These are phyloP conservation scores for Epichloe typhina DNA, from an alignment of 2,329 filamentous ascomycete genomes.

Conservation along the genomic window DNA sequence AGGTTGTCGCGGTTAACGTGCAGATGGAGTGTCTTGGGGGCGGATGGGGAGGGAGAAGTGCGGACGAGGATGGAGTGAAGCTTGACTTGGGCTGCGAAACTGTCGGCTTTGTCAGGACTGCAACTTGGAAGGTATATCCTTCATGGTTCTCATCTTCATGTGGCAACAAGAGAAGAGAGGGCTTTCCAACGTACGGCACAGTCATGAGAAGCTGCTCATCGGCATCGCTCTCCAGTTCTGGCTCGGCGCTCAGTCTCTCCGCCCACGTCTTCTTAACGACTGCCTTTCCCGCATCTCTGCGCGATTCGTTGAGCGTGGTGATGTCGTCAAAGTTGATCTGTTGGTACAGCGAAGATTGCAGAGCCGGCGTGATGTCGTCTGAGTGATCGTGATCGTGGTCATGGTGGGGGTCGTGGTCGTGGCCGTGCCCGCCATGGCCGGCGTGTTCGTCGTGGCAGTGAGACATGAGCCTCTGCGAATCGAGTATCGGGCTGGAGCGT, in stretches of 20 bases:
- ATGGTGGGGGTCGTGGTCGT: conserved; percentile 30
- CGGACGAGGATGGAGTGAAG: conserved; percentile 82
- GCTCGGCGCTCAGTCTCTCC: conserved; percentile 56
- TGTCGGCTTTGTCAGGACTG: conserved; percentile 21
- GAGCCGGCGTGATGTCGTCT: conserved; percentile 81
- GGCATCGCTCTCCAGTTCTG: conserved; percentile 71
- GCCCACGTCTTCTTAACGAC: conserved; percentile 87
- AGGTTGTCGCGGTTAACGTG: conserved; percentile 79
- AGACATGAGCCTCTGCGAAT: conserved; percentile 18
- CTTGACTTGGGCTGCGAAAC: conserved; percentile 88
- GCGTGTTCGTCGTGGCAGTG: conserved; percentile 42
- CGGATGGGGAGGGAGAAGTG: conserved; percentile 54
- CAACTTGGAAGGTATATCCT: no score
- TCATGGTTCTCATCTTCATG: neutral
- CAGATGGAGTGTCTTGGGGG: conserved; percentile 73
- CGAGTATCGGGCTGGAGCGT: neutral
- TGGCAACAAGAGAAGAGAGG: neutral
- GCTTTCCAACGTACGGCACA: conserved; percentile 53
- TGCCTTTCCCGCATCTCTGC: conserved; percentile 52
- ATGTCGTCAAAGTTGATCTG: conserved; percentile 85
- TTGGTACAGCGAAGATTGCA: conserved; percentile 82
- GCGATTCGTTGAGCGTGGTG: conserved; percentile 70
- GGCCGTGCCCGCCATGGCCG: conserved; percentile 35
- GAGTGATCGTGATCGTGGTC: conserved; percentile 58
- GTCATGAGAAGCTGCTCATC: conserved; percentile 93